Base-by-base conservation (phyloP, 768 basidiomycete genomes). In the Auriscalpium orientale region DNA sequence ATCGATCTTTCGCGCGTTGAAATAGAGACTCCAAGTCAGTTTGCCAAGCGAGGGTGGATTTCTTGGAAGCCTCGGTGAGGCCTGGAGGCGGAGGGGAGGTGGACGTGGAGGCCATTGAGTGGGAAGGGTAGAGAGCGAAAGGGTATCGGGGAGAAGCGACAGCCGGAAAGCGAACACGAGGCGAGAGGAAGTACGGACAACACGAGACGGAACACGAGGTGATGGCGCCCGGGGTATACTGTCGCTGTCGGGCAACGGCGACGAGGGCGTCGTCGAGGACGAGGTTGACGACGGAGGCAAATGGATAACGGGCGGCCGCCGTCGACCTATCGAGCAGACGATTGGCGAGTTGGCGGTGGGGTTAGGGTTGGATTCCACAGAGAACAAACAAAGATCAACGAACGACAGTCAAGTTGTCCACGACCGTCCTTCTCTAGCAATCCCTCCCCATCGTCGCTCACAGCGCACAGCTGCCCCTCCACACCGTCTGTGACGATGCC, bases 1-100 rank as follows among this genome's bases (percentile, higher is more conserved):
- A 98, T 55, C 91, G 79, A 58, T 95, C 90, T 70, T 89, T 89
- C n/a, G 93, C 87, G 53, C 84, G 77, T 60, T 79, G 78, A 70
- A 92, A 95, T 43, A 98, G 79, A 7, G 76, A 65, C 56, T 83
- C 79, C 4, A 98, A 79, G 72, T 98, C 86, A n/a, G 69, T 67
- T 64, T 91, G 87, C 95, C 95, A 98, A 16, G 74, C 71, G 5
- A 72, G 65, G 0, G 88, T 91, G 1, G 90, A 91, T 56, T 78
- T 74, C 58, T 76, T 74, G 28, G 83, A 81, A 8, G 87, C 84
- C 65, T 90, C 84, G 55, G 81, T 78, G 21, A 86, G 74, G 7
- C 77, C 75, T 2, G 83, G 80, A 5, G 80, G 77, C 34, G 76
- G 57, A 20, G 58, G 35, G 22, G 61, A 47, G 16, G 63, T 58